These are phyloP conservation scores for Rhipidocladum racemiflorum DNA, from an alignment of 176 grass and related monocot genomes.

Conservation along the genomic window DNA sequence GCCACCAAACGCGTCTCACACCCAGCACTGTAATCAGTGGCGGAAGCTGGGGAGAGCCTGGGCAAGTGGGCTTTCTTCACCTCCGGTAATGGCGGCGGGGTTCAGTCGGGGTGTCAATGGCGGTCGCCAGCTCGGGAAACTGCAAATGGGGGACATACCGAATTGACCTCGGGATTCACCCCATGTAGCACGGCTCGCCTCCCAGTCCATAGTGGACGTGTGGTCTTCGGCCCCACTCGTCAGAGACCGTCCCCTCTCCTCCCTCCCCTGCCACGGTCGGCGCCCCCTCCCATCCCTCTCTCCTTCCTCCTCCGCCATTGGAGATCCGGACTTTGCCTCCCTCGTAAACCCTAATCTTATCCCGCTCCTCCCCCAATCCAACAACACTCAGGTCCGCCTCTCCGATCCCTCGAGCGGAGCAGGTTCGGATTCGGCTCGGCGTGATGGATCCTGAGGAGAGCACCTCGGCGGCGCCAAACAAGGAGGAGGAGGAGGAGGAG, in stretches of 20 bases:
- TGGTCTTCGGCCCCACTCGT: not conserved
- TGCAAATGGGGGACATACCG: too few species aligned
- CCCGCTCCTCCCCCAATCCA: not conserved
- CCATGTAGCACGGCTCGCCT: too few species aligned
- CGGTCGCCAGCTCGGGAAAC: too few species aligned
- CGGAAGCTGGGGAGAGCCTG: too few species aligned
- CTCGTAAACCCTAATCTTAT: constrained; percentile 7
- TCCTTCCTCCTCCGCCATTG: not conserved
- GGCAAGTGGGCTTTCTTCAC: too few species aligned
- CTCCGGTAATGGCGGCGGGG: too few species aligned
- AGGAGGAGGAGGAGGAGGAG: not conserved
- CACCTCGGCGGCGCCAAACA: constrained; percentile 1
- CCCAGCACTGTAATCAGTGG: too few species aligned
- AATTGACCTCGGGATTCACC: too few species aligned
- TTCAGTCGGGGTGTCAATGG: too few species aligned
- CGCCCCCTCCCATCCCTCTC: not conserved
- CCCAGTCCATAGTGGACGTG: too few species aligned
- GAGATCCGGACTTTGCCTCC: constrained; percentile 1
- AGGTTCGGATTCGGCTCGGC: constrained; percentile 40
- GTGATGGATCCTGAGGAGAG: constrained; percentile 53
- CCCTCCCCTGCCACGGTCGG: not conserved
- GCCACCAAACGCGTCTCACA: too few species aligned
- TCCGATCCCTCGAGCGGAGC: constrained; percentile 14
- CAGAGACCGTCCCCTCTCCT: not conserved
- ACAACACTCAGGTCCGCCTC: not conserved